Percentiles rank a stretch among this genome's conserved stretches.
Conservation (phyloP, 129 eudicot species). For the Logfia minima region DNA sequence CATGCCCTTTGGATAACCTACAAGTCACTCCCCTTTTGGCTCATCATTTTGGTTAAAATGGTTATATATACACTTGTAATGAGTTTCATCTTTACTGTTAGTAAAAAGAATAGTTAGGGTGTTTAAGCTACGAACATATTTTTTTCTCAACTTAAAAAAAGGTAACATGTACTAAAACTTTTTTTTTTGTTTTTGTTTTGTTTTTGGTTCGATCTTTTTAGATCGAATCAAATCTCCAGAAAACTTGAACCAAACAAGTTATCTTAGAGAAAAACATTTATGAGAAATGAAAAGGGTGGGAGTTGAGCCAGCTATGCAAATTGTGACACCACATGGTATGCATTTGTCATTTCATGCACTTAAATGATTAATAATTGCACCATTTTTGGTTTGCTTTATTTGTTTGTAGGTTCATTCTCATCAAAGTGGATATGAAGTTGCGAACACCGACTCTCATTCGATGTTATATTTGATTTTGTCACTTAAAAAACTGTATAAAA, state of each 20-base stretch:
- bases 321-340: constrained; percentile 34
- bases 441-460: constrained; percentile 27
- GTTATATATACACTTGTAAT: background rate
- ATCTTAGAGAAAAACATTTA: background rate
- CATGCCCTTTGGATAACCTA: constrained; percentile 6
- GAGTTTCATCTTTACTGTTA: background rate
- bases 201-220: too few species aligned
- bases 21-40: background rate
- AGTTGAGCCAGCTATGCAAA: constrained; percentile 26
- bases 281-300: constrained; percentile 13
- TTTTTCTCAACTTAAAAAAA: too few species aligned
- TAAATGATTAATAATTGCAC: constrained; percentile 25
- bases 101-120: too few species aligned
- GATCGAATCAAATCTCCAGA: background rate
- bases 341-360: constrained; percentile 36
- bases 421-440: constrained; percentile 11
- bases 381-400: constrained; percentile 26
- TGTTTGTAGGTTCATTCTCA: background rate
- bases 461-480: background rate
- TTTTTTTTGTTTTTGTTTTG: too few species aligned
- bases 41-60: too few species aligned
- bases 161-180: too few species aligned
- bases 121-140: too few species aligned
- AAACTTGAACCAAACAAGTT: background rate
- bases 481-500: background rate